Evolutionary conservation across 176 grass and related monocot species (phyloP), one percentile per base, ranked within the genome.

Genomic region (Chloris gayana): DNA sequence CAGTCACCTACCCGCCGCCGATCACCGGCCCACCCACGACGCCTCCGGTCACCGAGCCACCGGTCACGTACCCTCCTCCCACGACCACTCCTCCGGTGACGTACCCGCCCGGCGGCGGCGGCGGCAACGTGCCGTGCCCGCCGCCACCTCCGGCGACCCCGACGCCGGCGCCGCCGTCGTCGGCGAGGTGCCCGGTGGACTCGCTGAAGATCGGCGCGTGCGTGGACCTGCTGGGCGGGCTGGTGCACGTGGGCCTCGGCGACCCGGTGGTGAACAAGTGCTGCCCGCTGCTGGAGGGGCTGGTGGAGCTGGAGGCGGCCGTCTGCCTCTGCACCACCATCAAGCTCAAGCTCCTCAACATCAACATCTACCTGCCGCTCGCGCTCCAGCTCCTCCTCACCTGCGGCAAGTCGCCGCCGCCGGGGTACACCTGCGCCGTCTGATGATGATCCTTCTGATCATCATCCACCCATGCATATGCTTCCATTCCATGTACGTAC

Each of bases 281-380:
- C 54, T 99, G 96, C 85, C 96, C 93, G 64, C 47, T 99, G 79
- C 89, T 99, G 67, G 26, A 83, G 38, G 96, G 96, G 25, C 84
- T 99, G 19, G 96, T 93, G 58, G 96, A 99, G 76, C 50, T 91
- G 30, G 96, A 99, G 86, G 96, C 96, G 39, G 96, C 96, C 6
- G 90, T 99, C 19, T 99, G 96, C 83, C 84, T 99, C 26, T 99
- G 96, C 86, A 99, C 96, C 68, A 95, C 86, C 77, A 99, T 99
- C 82, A 93, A 82, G 79, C 86, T 95, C 12, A 95, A 90, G 88
- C 85, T 99, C 30, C 92, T 99, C 72, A 93, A 95, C 80, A 93
- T 99, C 78, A 99, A 95, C 80, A 35, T 99, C 78, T 93, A 91
- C 91, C 90, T 99, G 6, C 96, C 96, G 2, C 88, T 99, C 9